phyloP scores from a whole-genome alignment of 257 asterid genomes.

The Salvia hispanica region DNA sequence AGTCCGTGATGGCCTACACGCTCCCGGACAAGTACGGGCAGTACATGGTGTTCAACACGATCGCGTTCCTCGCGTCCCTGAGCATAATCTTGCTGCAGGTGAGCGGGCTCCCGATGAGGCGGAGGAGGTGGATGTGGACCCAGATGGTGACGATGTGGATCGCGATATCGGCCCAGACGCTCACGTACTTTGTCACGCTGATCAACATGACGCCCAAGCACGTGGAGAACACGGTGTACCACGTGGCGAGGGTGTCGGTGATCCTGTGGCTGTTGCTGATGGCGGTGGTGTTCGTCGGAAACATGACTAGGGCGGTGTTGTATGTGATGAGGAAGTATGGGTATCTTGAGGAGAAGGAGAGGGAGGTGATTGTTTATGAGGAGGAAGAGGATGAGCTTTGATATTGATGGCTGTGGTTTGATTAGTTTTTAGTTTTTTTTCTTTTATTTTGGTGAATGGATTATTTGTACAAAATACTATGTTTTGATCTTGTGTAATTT shows the following conservation, averaged over 20 bases:
- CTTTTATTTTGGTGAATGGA: too few relatives aligned
- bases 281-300: slow-evolving; percentile 28
- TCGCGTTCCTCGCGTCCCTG: slow-evolving; percentile 40
- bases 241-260: slow-evolving; percentile 27
- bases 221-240: slow-evolving; percentile 23
- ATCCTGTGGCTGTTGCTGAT: slow-evolving; percentile 27
- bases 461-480: too few relatives aligned
- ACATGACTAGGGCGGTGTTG: slow-evolving; percentile 21
- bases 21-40: slow-evolving; percentile 23
- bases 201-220: slow-evolving; percentile 32
- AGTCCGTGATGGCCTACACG: slow-evolving; percentile 39
- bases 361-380: slow-evolving; percentile 16
- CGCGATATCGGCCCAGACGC: slow-evolving; percentile 37
- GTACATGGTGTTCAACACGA: slow-evolving; percentile 39
- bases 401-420: neutral
- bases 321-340: slow-evolving; percentile 27
- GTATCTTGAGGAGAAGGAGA: slow-evolving; percentile 24
- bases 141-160: slow-evolving; percentile 46
- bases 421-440: neutral
- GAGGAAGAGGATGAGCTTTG: slow-evolving; percentile 32
- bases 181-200: slow-evolving; percentile 33
- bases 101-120: slow-evolving; percentile 45
- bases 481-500: too few relatives aligned
- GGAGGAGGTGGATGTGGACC: slow-evolving; percentile 38
- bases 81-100: slow-evolving; percentile 41